These are phyloP conservation scores for Podospora sp. DNA, from an alignment of 495 filamentous ascomycete species.

Conservation along the genomic window DNA sequence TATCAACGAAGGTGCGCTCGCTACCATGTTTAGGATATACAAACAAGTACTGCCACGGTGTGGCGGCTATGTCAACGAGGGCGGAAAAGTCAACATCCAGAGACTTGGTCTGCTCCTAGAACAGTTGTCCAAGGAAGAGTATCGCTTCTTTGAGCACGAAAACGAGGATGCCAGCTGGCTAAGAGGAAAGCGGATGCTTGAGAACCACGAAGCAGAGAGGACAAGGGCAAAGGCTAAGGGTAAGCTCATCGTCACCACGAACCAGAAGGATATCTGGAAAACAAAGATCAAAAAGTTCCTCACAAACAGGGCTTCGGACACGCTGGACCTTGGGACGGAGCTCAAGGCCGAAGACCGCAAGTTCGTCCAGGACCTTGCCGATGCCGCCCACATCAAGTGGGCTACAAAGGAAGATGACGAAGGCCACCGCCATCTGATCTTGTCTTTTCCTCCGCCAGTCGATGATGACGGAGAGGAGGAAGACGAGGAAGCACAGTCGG, in stretches of 20 bases:
- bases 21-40: constrained; percentile 97
- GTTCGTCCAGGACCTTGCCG: constrained; percentile 87
- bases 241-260: constrained; percentile 73
- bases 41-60: constrained; percentile 84
- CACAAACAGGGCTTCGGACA: constrained; percentile 54
- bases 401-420: constrained; percentile 75
- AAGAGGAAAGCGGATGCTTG: constrained; percentile 72
- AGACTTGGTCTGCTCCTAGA: constrained; percentile 78
- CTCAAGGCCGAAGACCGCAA: constrained; percentile 85
- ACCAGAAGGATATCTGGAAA: constrained; percentile 80
- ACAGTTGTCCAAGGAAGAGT: constrained; percentile 78
- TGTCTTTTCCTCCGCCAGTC: constrained; percentile 59
- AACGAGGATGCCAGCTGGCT: constrained; percentile 89
- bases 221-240: constrained; percentile 57
- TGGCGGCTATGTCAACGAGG: constrained; percentile 95
- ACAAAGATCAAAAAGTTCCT: constrained; percentile 77
- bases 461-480: constrained; percentile 65
- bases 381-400: constrained; percentile 79
- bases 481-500: constrained; percentile 84
- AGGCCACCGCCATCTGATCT: constrained; percentile 75
- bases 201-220: constrained; percentile 54
- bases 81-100: constrained; percentile 83
- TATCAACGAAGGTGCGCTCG: constrained; percentile 96
- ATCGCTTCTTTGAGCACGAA: constrained; percentile 88
- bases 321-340: constrained; percentile 70